These are phyloP conservation scores for Aspergillus amoenus DNA, from an alignment of 2,329 filamentous ascomycete genomes.

Conservation along the genomic window DNA sequence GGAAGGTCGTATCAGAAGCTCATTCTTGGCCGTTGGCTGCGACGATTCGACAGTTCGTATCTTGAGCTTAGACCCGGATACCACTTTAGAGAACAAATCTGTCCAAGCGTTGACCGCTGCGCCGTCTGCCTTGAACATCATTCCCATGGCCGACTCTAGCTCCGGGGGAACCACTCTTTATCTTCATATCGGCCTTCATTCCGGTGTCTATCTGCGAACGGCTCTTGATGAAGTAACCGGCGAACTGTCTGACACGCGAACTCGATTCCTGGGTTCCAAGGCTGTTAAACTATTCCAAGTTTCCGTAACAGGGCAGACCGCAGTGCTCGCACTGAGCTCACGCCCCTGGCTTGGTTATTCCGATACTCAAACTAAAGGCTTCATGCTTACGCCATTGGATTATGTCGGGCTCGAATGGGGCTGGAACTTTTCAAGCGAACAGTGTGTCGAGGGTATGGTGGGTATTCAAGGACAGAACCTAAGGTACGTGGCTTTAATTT, in stretches of 20 bases:
- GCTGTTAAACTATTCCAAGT: conserved; percentile 88
- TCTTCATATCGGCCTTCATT: conserved; percentile 92
- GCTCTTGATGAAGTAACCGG: conserved; percentile 94
- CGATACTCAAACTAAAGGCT: conserved; percentile 79
- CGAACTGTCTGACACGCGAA: conserved; percentile 89
- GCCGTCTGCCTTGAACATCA: conserved; percentile 84
- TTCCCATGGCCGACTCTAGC: conserved; percentile 92
- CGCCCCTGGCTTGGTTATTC: conserved; percentile 96
- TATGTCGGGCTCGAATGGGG: conserved; percentile 88
- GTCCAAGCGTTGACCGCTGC: conserved; percentile 90
- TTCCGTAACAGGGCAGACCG: conserved; percentile 79
- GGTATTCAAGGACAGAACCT: conserved; percentile 87
- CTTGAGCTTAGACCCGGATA: conserved; percentile 83
- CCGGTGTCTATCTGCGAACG: conserved; percentile 92
- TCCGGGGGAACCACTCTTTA: conserved; percentile 86
- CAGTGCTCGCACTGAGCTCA: conserved; percentile 85
- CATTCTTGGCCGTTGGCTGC: conserved; percentile 92
- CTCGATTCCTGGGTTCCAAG: conserved; percentile 90
- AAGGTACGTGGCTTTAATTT: conserved; percentile 58
- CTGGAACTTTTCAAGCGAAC: conserved; percentile 95
- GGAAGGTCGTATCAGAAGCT: conserved; percentile 82
- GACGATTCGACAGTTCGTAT: conserved; percentile 96
- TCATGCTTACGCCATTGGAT: conserved; percentile 88
- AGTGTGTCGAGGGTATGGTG: conserved; percentile 90
- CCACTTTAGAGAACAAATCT: conserved; percentile 87